Evolutionary conservation across 2,329 filamentous ascomycete species (phyloP), one percentile per base, ranked within the genome.

Genomic region (Dendryphion nanum): DNA sequence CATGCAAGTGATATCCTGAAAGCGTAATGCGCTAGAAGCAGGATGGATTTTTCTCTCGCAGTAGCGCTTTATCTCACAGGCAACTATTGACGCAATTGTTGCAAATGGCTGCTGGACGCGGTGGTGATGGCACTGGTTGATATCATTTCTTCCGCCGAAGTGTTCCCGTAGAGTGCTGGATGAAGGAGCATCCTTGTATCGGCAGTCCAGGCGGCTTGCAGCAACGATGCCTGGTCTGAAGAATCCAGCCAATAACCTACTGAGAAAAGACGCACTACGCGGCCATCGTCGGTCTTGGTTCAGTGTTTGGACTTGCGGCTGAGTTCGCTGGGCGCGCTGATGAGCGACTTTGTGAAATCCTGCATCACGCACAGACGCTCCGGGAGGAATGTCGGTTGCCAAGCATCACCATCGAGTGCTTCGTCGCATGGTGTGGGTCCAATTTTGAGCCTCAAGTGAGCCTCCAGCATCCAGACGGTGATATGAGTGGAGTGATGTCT

Each of bases 351-450:
- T 10, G 12, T 30, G 29, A 30, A 30, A 8, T 13, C 15, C 29
- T 10, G 10, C 15, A 10, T 8, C 10, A 8, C 15, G 13, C 29
- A 30, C 10, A 30, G 12, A 15, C 13, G 10, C 15, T 14, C 29
- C 48, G 47, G 48, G 36, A 45, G 37, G 47, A 44, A 39, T 50
- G 19, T 50, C 48, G 48, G 48, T 20, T 14, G 44, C 38, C 42
- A 47, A 47, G 48, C 24, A 38, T 43, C 16, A 10, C 10, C 29
- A 8, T 8, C 29, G 8, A 15, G 12, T 16, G 10, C 28, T 17
- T 19, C 20, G 33, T 37, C 10, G 18, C 30, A 31, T 36, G n/a
- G 19, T 5, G 13, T 28, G 24, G 35, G 34, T 19, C 30, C 40
- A 39, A 48, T 37, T 37, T 38, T 42, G 40, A 48, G 43, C 40